Base-by-base conservation (phyloP, 108 stramenopile species). In the Pseudonitzschia multistriata region DNA sequence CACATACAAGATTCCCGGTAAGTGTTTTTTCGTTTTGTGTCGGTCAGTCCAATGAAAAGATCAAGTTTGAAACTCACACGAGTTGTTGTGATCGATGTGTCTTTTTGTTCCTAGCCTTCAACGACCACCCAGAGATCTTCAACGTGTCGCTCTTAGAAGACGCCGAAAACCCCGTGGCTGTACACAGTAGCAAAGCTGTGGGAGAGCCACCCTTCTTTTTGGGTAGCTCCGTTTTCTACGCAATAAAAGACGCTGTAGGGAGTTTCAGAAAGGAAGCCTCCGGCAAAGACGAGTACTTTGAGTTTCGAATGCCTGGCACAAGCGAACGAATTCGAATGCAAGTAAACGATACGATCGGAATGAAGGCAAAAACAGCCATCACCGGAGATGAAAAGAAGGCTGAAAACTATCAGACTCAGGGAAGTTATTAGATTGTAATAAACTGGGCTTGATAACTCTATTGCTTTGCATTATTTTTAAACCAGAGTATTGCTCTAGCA, bases 201-300 rank as follows among this genome's bases (percentile, higher is more conserved):
- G 97, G 97, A 0, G 97, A 98, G 63, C 97, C 97, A 0, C 97
- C 97, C 8, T 98, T 96, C 73, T 96, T 93, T 55, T 61, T 96
- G 56, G 97, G 94, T 5, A 66, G 84, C 15, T 83, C 84, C 48
- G 95, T 96, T 25, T 97, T 94, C 69, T 96, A 86, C 74, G 97
- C 97, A 15, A 96, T 96, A 77, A 95, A 93, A 69, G 95, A 96
- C 76, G 97, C 97, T 8, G 74, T 96, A 1, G 60, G 68, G 8
- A 77, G 88, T 5, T 93, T 92, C 10, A 72, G 96, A 29, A 74
- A 61, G 24, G 49, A 68, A 45, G 63, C 53, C 33, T 36, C 57
- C 14, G 79, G 70, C 37, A 55, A 63, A 40, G 62, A 73, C 19
- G 66, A 27, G 5, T 90, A 95, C 56, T 96, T 95, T 80, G 90